Percentiles rank a stretch among this genome's conserved stretches.
Conservation (phyloP, 441 rosid genomes). For the Daphne laureola region DNA sequence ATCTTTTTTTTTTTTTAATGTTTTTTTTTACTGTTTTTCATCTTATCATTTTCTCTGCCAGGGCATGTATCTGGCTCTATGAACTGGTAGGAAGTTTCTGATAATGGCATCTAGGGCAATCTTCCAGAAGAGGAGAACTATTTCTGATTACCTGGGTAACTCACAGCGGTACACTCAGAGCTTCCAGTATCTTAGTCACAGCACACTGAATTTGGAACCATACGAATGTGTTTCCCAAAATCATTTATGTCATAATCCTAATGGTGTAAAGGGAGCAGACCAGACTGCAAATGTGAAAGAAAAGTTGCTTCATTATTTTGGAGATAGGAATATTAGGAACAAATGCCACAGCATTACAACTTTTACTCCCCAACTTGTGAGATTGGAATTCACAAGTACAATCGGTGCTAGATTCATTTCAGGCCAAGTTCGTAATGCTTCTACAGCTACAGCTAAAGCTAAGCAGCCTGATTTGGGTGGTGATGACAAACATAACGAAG, state of each 20-base stretch:
- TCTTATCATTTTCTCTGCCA: constrained; percentile 10
- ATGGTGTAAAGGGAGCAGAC: constrained; percentile 15
- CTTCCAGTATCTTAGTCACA: constrained; percentile 33
- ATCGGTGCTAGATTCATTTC: constrained; percentile 28
- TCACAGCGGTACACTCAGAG: constrained; percentile 29
- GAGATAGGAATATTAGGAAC: constrained; percentile 21
- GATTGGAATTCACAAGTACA: constrained; percentile 26
- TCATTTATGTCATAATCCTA: constrained; percentile 15
- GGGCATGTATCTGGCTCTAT: constrained; percentile 18
- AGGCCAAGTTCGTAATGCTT: constrained; percentile 33
- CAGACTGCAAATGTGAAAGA: constrained; percentile 19
- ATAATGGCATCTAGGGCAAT: constrained; percentile 76
- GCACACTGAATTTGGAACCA: constrained; percentile 23
- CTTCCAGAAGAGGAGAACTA: constrained; percentile 39
- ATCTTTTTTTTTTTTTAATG: background rate
- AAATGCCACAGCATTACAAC: constrained; percentile 26
- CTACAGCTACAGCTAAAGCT: constrained; percentile 53
- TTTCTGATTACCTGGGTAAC: constrained; percentile 40
- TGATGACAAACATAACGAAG: constrained; percentile 33
- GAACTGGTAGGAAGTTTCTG: constrained; percentile 15
- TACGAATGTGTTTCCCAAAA: constrained; percentile 18
- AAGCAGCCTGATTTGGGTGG: constrained; percentile 27
- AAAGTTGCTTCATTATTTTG: constrained; percentile 21
- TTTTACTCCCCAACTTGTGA: constrained; percentile 25
- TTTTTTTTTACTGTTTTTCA: constrained; percentile 1